A percentile compares a stretch with the other conserved stretches of the same genome.
Evolutionary conservation across 169 alveolate species (phyloP).

Genomic region (Plasmodium relictum): DNA sequence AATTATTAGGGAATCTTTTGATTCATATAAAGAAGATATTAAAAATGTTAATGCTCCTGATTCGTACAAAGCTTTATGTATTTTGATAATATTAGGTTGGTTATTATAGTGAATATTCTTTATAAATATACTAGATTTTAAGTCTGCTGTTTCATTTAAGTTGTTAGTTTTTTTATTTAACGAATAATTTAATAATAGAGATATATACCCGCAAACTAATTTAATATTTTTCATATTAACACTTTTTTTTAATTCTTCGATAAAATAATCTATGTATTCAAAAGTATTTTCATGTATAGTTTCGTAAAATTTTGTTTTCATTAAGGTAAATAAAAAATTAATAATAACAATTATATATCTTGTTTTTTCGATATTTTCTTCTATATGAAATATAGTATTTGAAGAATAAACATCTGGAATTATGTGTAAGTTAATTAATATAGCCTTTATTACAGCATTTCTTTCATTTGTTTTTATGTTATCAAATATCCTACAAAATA

Average conservation of each 20-base stretch:
- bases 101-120: constrained; percentile 77
- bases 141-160: constrained; percentile 77
- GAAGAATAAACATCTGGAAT: constrained; percentile 77
- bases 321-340: constrained; percentile 73
- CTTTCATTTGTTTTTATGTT: constrained; percentile 73
- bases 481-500: constrained; percentile 60
- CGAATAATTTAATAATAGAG: constrained; percentile 76
- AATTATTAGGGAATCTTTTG: constrained; percentile 77
- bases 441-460: constrained; percentile 72
- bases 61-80: constrained; percentile 78
- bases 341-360: constrained; percentile 76
- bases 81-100: constrained; percentile 76
- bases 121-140: constrained; percentile 77
- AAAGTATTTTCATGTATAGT: constrained; percentile 76
- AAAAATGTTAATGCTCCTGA: constrained; percentile 78
- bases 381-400: constrained; percentile 48
- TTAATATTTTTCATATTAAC: constrained; percentile 74
- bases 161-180: constrained; percentile 77
- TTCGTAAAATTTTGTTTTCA: constrained; percentile 78
- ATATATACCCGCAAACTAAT: constrained; percentile 76
- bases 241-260: constrained; percentile 73
- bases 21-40: constrained; percentile 74
- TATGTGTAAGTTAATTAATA: constrained; percentile 57
- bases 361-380: constrained; percentile 76
- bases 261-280: constrained; percentile 76